Percentiles rank a stretch among this genome's conserved stretches.
Evolutionary conservation across 352 stramenopile species (phyloP).

Genomic region (Phytophthora agathidicida): DNA sequence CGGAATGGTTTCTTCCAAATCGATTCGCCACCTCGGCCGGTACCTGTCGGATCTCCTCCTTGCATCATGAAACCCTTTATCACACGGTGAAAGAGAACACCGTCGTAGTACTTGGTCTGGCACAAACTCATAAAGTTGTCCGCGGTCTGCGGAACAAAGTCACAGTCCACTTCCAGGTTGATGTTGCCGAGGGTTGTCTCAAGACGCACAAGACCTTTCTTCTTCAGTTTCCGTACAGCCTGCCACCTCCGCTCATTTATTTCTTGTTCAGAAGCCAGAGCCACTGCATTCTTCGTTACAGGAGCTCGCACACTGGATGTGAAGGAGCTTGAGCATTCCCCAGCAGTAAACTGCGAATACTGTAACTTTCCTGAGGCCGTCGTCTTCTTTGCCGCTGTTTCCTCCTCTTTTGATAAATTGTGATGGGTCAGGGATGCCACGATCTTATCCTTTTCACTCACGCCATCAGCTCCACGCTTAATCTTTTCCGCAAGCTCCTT

Average conservation of each 20-base stretch:
- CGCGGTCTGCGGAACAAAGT: slow-evolving; percentile 95
- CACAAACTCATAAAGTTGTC: slow-evolving; percentile 98
- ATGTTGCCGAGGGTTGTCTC: slow-evolving; percentile 94
- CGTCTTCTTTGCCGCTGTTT: slow-evolving; percentile 12
- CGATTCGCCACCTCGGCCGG: slow-evolving; percentile 93
- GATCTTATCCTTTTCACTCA: slow-evolving; percentile 81
- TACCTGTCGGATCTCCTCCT: slow-evolving; percentile 95
- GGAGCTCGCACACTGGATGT: slow-evolving; percentile 93
- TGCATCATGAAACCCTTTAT: slow-evolving; percentile 98
- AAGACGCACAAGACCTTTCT: slow-evolving; percentile 97
- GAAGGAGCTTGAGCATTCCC: slow-evolving; percentile 92
- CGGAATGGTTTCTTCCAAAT: slow-evolving; percentile 94
- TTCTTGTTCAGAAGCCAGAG: slow-evolving; percentile 63
- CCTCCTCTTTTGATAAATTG: slow-evolving; percentile 34
- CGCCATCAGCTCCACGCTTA: slow-evolving; percentile 53
- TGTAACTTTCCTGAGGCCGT: slow-evolving; percentile 41
- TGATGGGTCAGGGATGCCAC: slow-evolving; percentile 71
- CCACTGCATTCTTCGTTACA: slow-evolving; percentile 64
- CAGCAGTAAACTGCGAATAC: slow-evolving; percentile 90
- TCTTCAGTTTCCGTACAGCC: slow-evolving; percentile 90
- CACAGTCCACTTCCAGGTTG: slow-evolving; percentile 96
- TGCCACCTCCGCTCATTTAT: slow-evolving; percentile 83
- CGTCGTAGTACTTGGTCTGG: slow-evolving; percentile 93
- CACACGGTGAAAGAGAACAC: slow-evolving; percentile 95
- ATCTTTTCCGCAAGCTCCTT: slow-evolving; percentile 75